Evolutionary conservation across 768 basidiomycete genomes (phyloP), one percentile per base, ranked within the genome.

Genomic region (Podaxis sp.): DNA sequence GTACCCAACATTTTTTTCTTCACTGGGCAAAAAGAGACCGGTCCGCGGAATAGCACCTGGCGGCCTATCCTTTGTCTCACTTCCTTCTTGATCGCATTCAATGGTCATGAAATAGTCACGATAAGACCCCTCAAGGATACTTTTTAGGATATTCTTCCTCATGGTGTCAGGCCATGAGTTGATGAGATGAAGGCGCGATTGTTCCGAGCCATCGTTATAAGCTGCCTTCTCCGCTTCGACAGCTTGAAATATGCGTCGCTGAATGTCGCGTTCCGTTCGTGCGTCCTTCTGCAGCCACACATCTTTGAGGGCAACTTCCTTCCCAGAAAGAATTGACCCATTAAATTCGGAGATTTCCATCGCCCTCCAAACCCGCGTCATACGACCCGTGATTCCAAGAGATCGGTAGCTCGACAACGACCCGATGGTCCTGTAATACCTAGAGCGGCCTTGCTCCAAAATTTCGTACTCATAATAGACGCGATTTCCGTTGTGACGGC

Each of bases 271-370:
- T 36, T 69, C 67, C 2, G 62, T 65, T 2, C 13, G 11, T 15
- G 68, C 59, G 4, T 22, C 30, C 0, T 24, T 42, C 28, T 66
- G 63, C 6, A 70, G 46, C 68, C 68, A 70, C 3, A 69, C 66
- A 49, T 70, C 67, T 57, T 68, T 66, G 15, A 70, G 28, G 5
- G 66, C 65, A 0, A 57, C 39, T 12, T 39, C n/a, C 19, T 30
- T 52, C 40, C 59, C 63, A 19, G 58, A 56, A 40, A 58, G 36
- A 24, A 57, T 33, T 11, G n/a, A 7, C 19, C 49, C 49, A 22
- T 13, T 7, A 4, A 22, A 11, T 24, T 19, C 3, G 22, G 49
- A 48, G 2, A 48, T 12, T 22, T 51, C 22, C 1, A 26, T 15
- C 4, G 38, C 63, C 28, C 44, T 48, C 63, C 63, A 64, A 12